A percentile compares a stretch with the other conserved stretches of the same genome.
phyloP scores from a whole-genome alignment of 257 asterid species.

The Striga asiatica region DNA sequence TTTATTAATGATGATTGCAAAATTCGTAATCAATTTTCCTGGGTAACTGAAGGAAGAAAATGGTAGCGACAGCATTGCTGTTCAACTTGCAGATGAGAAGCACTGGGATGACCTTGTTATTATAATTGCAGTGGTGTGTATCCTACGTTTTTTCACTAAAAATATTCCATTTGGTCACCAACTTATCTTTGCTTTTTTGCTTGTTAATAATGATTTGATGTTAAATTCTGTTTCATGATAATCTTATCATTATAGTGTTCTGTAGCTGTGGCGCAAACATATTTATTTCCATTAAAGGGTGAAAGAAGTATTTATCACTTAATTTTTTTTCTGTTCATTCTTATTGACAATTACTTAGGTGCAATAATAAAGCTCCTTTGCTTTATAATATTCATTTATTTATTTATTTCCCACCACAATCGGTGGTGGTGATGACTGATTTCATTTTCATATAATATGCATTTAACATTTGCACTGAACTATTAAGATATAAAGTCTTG shows the following conservation, averaged over 20 bases:
- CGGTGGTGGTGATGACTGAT: background rate
- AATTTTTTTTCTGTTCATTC: background rate
- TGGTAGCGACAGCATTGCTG: conserved; percentile 88
- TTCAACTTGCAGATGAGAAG: conserved; percentile 83
- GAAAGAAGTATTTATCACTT: background rate
- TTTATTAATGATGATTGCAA: background rate
- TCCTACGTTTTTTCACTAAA: conserved; percentile 5
- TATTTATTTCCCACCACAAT: background rate
- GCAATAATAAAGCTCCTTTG: background rate
- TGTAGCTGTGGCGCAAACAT: background rate
- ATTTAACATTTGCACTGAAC: background rate
- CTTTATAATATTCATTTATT: background rate
- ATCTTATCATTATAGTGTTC: background rate
- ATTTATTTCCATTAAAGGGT: conserved; percentile 1
- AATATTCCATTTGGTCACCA: background rate
- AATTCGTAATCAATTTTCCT: conserved; percentile 16
- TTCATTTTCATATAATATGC: background rate
- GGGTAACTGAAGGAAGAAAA: conserved; percentile 51
- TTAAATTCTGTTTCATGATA: background rate
- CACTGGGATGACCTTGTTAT: conserved; percentile 97
- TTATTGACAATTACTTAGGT: background rate
- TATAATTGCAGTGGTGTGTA: conserved; percentile 61
- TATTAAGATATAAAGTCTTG: background rate
- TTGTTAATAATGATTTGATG: background rate
- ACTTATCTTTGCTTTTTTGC: background rate